A percentile compares a stretch with the other conserved stretches of the same genome.
These are phyloP conservation scores for Lichtheimia ornata DNA, from an alignment of 371 early-diverging fungal species.

Conservation along the genomic window DNA sequence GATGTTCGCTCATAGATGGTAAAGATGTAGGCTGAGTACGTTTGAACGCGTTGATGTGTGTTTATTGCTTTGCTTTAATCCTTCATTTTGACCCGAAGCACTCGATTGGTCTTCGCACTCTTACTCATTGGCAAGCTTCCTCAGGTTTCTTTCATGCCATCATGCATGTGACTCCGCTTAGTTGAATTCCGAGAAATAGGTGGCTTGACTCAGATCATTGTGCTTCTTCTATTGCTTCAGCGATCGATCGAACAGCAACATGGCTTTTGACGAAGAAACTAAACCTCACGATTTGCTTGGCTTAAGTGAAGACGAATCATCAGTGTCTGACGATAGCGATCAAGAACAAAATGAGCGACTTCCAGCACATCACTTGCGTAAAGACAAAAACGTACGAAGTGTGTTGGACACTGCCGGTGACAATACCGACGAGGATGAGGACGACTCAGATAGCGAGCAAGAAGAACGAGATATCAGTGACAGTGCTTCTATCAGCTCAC, in stretches of 20 bases:
- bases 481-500: background rate
- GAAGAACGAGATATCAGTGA: slow-evolving; percentile 25
- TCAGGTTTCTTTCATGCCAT: too few relatives aligned
- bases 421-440: slow-evolving; percentile 30
- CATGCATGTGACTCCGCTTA: too few relatives aligned
- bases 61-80: too few relatives aligned
- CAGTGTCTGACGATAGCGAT: slow-evolving; percentile 20
- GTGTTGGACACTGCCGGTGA: slow-evolving; percentile 14
- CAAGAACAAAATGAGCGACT: slow-evolving; percentile 30
- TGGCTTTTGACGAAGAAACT: slow-evolving; percentile 12
- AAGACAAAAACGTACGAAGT: slow-evolving; percentile 11
- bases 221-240: too few relatives aligned
- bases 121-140: too few relatives aligned
- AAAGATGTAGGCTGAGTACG: too few relatives aligned
- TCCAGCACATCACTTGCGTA: slow-evolving; percentile 21
- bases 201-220: too few relatives aligned
- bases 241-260: background rate
- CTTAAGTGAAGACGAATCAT: slow-evolving; percentile 28
- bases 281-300: slow-evolving; percentile 37
- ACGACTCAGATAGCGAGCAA: slow-evolving; percentile 29
- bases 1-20: too few relatives aligned
- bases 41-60: too few relatives aligned
- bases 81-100: too few relatives aligned
- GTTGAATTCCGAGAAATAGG: too few relatives aligned
- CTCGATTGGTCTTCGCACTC: too few relatives aligned